These are phyloP conservation scores for Teunomyces lycoperdinae DNA, from an alignment of 805 yeast genomes.

Conservation along the genomic window DNA sequence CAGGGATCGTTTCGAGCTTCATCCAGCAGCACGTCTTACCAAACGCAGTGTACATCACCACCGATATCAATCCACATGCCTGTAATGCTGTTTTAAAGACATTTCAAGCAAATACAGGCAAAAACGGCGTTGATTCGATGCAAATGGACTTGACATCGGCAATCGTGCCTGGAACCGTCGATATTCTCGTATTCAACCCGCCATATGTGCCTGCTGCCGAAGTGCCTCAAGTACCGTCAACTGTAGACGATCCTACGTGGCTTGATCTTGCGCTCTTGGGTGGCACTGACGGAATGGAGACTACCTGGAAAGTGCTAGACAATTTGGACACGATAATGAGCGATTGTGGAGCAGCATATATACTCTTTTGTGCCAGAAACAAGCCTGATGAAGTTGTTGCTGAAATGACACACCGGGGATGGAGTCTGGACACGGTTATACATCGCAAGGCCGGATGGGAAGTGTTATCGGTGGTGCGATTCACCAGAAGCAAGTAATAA, in stretches of 20 bases:
- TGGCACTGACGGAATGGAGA: constrained; percentile 86
- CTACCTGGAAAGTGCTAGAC: constrained; percentile 65
- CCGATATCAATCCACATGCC: constrained; percentile 82
- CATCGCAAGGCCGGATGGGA: constrained; percentile 95
- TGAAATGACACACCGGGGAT: constrained; percentile 45
- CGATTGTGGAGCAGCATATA: constrained; percentile 71
- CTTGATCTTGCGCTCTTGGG: constrained; percentile 88
- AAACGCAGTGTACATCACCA: constrained; percentile 54
- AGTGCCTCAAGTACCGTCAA: constrained; percentile 59
- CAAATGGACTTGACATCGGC: constrained; percentile 59
- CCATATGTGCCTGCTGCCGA: constrained; percentile 91
- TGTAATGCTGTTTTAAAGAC: constrained; percentile 43
- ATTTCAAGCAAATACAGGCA: constrained; percentile 15
- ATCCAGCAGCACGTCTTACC: constrained; percentile 56
- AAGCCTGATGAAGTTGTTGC: constrained; percentile 62
- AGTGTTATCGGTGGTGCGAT: constrained; percentile 71
- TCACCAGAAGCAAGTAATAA: constrained; percentile 24
- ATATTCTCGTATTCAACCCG: constrained; percentile 84
- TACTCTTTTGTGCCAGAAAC: constrained; percentile 89
- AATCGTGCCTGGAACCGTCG: constrained; percentile 49
- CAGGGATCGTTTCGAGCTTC: constrained; percentile 86
- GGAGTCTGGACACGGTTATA: constrained; percentile 55
- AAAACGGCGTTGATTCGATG: constrained; percentile 20
- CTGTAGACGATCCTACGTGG: constrained; percentile 58
- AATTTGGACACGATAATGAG: constrained; percentile 52